Percentiles rank a stretch among this genome's conserved stretches.
These are phyloP conservation scores for Sporothrix variecibatus DNA, from an alignment of 2,329 filamentous ascomycete species.

Conservation along the genomic window DNA sequence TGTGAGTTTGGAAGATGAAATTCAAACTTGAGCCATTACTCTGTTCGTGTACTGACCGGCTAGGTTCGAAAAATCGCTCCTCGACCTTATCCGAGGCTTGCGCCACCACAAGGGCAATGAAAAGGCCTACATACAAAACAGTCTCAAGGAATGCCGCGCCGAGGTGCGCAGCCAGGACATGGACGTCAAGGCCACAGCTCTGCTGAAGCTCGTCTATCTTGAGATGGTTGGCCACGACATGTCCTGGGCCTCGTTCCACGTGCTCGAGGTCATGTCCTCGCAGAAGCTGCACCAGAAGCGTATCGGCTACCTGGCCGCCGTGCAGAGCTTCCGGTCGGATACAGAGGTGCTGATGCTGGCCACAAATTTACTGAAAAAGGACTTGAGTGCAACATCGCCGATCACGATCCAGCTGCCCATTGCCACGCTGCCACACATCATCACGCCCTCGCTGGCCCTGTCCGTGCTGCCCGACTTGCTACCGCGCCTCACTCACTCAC, in stretches of 20 bases:
- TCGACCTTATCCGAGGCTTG: slow-evolving; percentile 96
- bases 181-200: slow-evolving; percentile 94
- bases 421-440: slow-evolving; percentile 87
- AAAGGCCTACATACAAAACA: slow-evolving; percentile 91
- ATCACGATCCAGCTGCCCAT: slow-evolving; percentile 84
- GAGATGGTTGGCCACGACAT: slow-evolving; percentile 99
- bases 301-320: slow-evolving; percentile 90
- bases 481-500: slow-evolving; percentile 82
- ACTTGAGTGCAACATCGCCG: slow-evolving; percentile 70
- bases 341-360: slow-evolving; percentile 98
- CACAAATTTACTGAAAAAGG: slow-evolving; percentile 95
- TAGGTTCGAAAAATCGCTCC: slow-evolving; percentile 99
- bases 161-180: slow-evolving; percentile 94
- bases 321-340: slow-evolving; percentile 92
- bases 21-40: too few relatives aligned
- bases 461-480: slow-evolving; percentile 85
- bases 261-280: slow-evolving; percentile 98
- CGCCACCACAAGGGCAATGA: slow-evolving; percentile 95
- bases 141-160: slow-evolving; percentile 89
- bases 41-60: neutral
- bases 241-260: slow-evolving; percentile 98
- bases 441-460: slow-evolving; percentile 87
- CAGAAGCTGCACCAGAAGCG: slow-evolving; percentile 93
- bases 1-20: slow-evolving; percentile 8
- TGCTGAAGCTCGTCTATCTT: slow-evolving; percentile 94